Conservation (phyloP, 1,284 basidiomycete species). For the Austroboletus niveus region DNA sequence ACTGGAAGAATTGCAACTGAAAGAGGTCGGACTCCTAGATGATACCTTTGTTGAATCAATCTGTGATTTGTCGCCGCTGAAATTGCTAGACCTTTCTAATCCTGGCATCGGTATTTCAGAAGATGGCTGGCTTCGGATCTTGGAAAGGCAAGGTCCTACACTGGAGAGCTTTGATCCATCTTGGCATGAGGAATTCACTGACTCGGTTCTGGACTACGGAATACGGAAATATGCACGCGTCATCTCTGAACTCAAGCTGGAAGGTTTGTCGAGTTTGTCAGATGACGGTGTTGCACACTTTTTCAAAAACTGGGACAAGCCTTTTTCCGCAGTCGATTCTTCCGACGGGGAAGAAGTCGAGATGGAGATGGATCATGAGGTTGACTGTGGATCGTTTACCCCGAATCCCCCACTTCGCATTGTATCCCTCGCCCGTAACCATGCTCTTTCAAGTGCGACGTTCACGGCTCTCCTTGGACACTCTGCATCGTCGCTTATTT, state of each 20-base stretch:
- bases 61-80: constrained; percentile 46
- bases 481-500: constrained; percentile 60
- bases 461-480: constrained; percentile 69
- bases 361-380: constrained; percentile 21
- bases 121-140: constrained; percentile 54
- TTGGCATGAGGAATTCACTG: constrained; percentile 56
- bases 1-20: constrained; percentile 72
- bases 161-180: constrained; percentile 62
- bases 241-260: constrained; percentile 59
- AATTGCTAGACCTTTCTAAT: constrained; percentile 60
- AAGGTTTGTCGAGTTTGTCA: constrained; percentile 61
- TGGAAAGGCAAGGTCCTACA: constrained; percentile 43
- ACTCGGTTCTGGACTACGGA: constrained; percentile 59
- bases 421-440: constrained; percentile 65
- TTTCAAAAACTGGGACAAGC: constrained; percentile 45
- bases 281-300: constrained; percentile 68
- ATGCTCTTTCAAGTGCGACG: constrained; percentile 54
- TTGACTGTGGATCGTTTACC: constrained; percentile 8
- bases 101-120: constrained; percentile 55
- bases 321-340: constrained; percentile 10
- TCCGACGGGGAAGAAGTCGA: constrained; percentile 9
- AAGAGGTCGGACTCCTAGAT: constrained; percentile 74
- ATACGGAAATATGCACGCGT: constrained; percentile 52
- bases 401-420: constrained; percentile 47
- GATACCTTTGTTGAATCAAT: constrained; percentile 63